Base-by-base conservation (phyloP, 2,329 filamentous ascomycete species). In the Talaromyces islandicus region DNA sequence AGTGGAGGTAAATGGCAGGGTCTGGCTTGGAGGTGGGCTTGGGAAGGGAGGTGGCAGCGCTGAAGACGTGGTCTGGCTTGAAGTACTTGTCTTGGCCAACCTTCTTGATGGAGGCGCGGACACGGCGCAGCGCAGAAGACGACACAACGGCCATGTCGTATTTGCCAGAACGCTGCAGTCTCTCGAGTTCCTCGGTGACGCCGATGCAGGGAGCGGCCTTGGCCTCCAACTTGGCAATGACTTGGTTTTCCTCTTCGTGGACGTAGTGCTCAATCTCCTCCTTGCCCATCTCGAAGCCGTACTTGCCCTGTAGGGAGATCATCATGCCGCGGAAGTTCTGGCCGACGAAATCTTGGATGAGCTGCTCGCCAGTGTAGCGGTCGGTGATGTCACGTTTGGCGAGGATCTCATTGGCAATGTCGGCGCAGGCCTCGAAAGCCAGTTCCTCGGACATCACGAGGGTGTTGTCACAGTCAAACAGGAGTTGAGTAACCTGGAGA, bases 311-410 rank as follows among this genome's bases (percentile, higher is more conserved):
- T 63, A 96, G 85, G 63, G 85, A 86, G 61, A 80, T 76, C 78
- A 96, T 87, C 90, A 96, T 96, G 77, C 91, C 90, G 67, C 91
- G 90, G 84, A 96, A 96, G 83, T 95, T 96, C 75, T 94, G 89
- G 69, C 92, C 92, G 68, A 96, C 91, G 70, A 95, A 96, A 78
- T 96, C 90, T 67, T 82, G 80, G 78, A 96, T 90, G 64, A 96
- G 87, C 62, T 86, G 82, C 54, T 87, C 84, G 70, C 89, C 89
- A 4, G 89, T 92, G 81, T 95, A 96, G 72, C 83, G 85, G 67
- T 85, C 81, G 27, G 81, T 70, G 69, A 91, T 80, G 68, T 81
- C 78, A 70, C 88, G 83, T 70, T 83, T 83, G 68, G 83, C 81
- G 73, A 93, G 86, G 74, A 96, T 90, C 75, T 91, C 82, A 79